A percentile compares a stretch with the other conserved stretches of the same genome.
Conservation (phyloP, 768 basidiomycete species). For the Lentinula sp. region DNA sequence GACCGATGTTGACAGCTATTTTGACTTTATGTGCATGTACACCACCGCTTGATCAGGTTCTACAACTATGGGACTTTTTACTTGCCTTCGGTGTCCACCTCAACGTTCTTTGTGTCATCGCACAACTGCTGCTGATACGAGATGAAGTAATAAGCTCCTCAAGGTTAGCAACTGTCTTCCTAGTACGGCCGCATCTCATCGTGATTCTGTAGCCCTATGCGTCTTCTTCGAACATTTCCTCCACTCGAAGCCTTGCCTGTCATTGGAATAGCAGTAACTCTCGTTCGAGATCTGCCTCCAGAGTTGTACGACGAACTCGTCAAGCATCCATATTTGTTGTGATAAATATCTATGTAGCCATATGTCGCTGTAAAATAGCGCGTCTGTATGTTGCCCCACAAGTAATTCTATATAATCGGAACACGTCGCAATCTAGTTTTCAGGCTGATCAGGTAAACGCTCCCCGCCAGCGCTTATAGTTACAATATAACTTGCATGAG, state of each 20-base stretch:
- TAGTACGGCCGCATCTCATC: neutral
- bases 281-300: slow-evolving; percentile 85
- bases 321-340: slow-evolving; percentile 72
- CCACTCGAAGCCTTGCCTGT: slow-evolving; percentile 83
- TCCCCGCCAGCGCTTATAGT: neutral
- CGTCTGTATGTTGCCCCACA: neutral
- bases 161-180: slow-evolving; percentile 50
- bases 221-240: slow-evolving; percentile 88
- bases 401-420: too few relatives aligned
- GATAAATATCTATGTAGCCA: neutral
- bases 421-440: too few relatives aligned
- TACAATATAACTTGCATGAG: neutral
- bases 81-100: slow-evolving; percentile 95
- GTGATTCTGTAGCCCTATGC: slow-evolving; percentile 71
- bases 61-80: slow-evolving; percentile 96
- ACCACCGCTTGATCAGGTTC: slow-evolving; percentile 90
- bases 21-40: slow-evolving; percentile 96
- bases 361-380: neutral
- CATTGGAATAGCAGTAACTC: slow-evolving; percentile 88
- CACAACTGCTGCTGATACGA: slow-evolving; percentile 85
- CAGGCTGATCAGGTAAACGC: too few relatives aligned
- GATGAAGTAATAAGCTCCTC: slow-evolving; percentile 84
- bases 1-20: slow-evolving; percentile 50
- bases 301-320: slow-evolving; percentile 88
- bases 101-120: slow-evolving; percentile 95